phyloP scores from a whole-genome alignment of 108 stramenopile genomes.

The Nitzschia inconspicua region DNA sequence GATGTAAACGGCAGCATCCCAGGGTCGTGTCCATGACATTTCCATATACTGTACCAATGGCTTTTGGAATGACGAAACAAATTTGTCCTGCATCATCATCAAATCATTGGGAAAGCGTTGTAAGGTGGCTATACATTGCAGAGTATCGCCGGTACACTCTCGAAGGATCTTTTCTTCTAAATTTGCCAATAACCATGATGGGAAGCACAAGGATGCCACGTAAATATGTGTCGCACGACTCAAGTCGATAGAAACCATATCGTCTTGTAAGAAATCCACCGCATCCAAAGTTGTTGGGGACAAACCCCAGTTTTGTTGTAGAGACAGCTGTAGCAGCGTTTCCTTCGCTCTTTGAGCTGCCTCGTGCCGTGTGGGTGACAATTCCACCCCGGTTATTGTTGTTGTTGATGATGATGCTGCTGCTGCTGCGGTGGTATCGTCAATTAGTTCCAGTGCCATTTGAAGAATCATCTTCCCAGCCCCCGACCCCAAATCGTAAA shows the following conservation, averaged over 20 bases:
- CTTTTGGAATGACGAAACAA: too few relatives aligned
- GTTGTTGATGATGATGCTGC: conserved; percentile 19
- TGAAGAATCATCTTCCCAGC: conserved; percentile 58
- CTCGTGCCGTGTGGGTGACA: conserved; percentile 48
- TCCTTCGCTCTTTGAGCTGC: conserved; percentile 33
- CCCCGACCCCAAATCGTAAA: conserved; percentile 69
- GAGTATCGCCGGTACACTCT: too few relatives aligned
- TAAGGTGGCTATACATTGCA: conserved; percentile 59
- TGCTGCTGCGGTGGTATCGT: neutral
- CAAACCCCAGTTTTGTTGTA: conserved; percentile 14
- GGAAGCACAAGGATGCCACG: conserved; percentile 61
- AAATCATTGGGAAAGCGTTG: conserved; percentile 29
- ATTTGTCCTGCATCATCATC: conserved; percentile 17
- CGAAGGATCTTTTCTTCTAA: conserved; percentile 42
- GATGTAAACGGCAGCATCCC: conserved; percentile 54
- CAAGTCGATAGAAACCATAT: conserved; percentile 53
- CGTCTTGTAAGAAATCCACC: conserved; percentile 48
- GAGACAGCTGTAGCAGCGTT: conserved; percentile 11
- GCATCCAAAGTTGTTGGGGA: neutral
- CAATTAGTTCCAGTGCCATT: conserved; percentile 43
- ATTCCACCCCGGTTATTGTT: conserved; percentile 46
- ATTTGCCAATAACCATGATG: conserved; percentile 43
- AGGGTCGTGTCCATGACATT: conserved; percentile 62
- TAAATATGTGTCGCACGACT: conserved; percentile 64
- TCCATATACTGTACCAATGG: conserved; percentile 47